These are phyloP conservation scores for Oryza glumipatula DNA, from an alignment of 176 grass and related monocot species.

Conservation along the genomic window DNA sequence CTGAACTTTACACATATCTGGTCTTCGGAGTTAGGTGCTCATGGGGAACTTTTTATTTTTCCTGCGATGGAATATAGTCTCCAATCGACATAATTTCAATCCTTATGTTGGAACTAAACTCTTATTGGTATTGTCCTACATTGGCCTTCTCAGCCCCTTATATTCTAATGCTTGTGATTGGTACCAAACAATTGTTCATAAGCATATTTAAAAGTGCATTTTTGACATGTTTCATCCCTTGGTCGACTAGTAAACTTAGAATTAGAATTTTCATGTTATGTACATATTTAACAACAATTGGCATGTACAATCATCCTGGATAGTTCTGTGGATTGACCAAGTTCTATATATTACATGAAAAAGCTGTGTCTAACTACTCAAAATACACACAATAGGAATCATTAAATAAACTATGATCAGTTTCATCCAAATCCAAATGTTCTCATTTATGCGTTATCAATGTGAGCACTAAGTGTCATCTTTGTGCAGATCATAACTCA, in stretches of 20 bases:
- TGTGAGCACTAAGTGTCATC: slow-evolving; percentile 35
- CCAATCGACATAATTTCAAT: not conserved
- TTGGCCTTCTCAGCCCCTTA: not conserved
- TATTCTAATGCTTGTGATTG: not conserved
- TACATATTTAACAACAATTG: slow-evolving; percentile 2
- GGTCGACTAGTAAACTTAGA: not conserved
- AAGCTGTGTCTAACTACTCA: not conserved
- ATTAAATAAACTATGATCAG: not conserved
- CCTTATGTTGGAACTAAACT: not conserved
- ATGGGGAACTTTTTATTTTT: slow-evolving; percentile 7
- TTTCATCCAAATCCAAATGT: not conserved
- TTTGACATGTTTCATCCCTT: not conserved
- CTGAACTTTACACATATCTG: not conserved
- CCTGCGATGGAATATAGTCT: not conserved
- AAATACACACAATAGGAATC: slow-evolving; percentile 14
- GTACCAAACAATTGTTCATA: not conserved
- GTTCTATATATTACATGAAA: not conserved
- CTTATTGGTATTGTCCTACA: slow-evolving; percentile 11
- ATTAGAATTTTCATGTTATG: not conserved
- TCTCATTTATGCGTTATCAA: not conserved
- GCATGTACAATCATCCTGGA: slow-evolving; percentile 8
- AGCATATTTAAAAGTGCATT: not conserved
- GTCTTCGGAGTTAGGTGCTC: not conserved
- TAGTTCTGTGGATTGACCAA: slow-evolving; percentile 23
- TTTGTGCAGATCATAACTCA: slow-evolving; percentile 73